Evolutionary conservation across 1,284 basidiomycete species (phyloP).

Genomic region (Boletellus dicymbophilus): DNA sequence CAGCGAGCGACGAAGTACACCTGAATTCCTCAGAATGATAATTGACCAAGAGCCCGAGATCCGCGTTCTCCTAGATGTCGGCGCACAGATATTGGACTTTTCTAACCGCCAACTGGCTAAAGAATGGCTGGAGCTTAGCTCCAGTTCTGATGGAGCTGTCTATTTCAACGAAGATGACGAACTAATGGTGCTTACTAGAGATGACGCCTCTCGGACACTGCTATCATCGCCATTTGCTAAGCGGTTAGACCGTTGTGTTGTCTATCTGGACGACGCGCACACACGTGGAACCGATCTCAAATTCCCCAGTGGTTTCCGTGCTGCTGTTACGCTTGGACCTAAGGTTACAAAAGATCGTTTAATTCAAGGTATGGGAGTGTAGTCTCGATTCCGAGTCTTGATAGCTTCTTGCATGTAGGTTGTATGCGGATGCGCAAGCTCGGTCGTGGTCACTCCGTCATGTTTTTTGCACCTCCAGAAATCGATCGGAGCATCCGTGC

Average conservation of each 20-base stretch:
- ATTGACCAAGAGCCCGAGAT: conserved; percentile 35
- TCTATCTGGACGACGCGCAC: conserved; percentile 58
- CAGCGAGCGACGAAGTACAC: conserved; percentile 16
- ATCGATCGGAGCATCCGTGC: conserved; percentile 41
- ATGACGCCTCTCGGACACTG: conserved; percentile 20
- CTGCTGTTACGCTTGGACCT: conserved; percentile 38
- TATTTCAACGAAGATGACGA: conserved; percentile 47
- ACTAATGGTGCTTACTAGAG: conserved; percentile 39
- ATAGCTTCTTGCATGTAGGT: conserved; percentile 22
- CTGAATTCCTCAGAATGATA: conserved; percentile 35
- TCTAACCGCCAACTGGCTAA: neutral
- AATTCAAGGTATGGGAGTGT: conserved; percentile 43
- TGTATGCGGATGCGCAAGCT: conserved; percentile 52
- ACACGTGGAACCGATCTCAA: conserved; percentile 57
- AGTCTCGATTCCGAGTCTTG: too few relatives aligned
- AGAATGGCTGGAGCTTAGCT: neutral
- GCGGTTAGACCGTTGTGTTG: conserved; percentile 42
- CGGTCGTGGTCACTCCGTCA: conserved; percentile 46
- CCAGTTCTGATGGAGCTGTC: conserved; percentile 41
- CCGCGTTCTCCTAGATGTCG: conserved; percentile 45
- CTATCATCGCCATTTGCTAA: conserved; percentile 20
- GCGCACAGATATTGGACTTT: conserved; percentile 39
- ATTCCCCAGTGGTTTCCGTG: conserved; percentile 39
- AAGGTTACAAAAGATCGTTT: conserved; percentile 53
- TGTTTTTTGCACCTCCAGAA: conserved; percentile 48